A percentile compares a stretch with the other conserved stretches of the same genome.
These are phyloP conservation scores for Podila epicladia DNA, from an alignment of 192 early-diverging fungal genomes.

Conservation along the genomic window DNA sequence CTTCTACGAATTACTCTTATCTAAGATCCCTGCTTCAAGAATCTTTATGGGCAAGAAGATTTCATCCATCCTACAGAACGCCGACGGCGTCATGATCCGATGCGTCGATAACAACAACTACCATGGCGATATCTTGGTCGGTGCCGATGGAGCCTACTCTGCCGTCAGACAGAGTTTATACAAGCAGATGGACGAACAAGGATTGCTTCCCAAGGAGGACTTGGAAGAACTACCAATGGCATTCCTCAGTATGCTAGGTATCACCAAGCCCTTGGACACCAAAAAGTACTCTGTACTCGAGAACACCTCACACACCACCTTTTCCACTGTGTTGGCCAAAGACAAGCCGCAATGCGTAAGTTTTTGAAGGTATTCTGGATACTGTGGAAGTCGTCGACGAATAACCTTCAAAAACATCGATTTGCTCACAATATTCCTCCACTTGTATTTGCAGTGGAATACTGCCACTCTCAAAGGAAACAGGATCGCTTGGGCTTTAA, in stretches of 20 bases:
- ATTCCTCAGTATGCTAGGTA: background rate
- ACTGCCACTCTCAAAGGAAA: background rate
- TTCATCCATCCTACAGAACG: background rate
- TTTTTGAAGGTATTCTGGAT: too few species aligned
- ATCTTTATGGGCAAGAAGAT: conserved; percentile 1
- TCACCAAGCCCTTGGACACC: background rate
- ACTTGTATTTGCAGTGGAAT: background rate
- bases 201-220: background rate
- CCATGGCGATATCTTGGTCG: background rate
- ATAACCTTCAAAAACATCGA: background rate
- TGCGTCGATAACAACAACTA: background rate
- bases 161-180: background rate
- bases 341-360: background rate
- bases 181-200: background rate
- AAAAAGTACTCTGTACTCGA: background rate
- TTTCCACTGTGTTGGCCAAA: background rate
- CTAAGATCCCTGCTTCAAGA: background rate
- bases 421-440: background rate
- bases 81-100: background rate
- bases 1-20: background rate
- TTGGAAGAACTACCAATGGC: background rate
- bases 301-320: background rate
- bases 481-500: background rate
- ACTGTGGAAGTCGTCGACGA: background rate
- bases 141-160: conserved; percentile 4